phyloP scores from a whole-genome alignment of 2,329 filamentous ascomycete species.

The Daldinia sp. region DNA sequence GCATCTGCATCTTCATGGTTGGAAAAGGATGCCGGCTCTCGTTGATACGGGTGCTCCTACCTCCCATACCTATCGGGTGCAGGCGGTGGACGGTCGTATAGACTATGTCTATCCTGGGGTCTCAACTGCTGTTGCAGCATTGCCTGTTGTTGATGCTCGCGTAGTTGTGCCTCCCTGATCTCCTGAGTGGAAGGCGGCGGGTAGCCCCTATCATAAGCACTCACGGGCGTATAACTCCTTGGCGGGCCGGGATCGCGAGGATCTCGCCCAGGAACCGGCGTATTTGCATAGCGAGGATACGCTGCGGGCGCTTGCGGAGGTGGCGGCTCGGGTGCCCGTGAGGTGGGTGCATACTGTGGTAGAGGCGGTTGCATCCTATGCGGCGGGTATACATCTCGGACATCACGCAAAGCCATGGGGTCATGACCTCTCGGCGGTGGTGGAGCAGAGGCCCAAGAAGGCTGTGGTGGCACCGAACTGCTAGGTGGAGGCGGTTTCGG shows the following conservation, averaged over 20 bases:
- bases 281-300: constrained; percentile 60
- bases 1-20: background rate
- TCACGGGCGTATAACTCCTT: constrained; percentile 61
- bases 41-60: constrained; percentile 44
- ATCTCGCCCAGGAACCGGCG: constrained; percentile 56
- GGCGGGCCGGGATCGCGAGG: constrained; percentile 59
- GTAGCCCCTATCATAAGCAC: constrained; percentile 59
- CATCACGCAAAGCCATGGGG: constrained; percentile 49
- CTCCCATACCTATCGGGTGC: constrained; percentile 60
- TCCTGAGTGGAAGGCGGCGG: constrained; percentile 52
- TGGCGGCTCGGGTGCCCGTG: constrained; percentile 58
- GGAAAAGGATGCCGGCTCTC: background rate
- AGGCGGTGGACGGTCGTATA: constrained; percentile 57
- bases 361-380: constrained; percentile 50
- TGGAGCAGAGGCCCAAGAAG: constrained; percentile 53
- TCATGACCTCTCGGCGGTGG: constrained; percentile 50
- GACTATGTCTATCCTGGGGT: constrained; percentile 55
- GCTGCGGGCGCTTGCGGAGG: constrained; percentile 55
- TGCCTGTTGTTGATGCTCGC: constrained; percentile 49
- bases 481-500: constrained; percentile 54
- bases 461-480: constrained; percentile 52
- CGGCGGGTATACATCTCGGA: constrained; percentile 46
- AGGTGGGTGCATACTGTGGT: constrained; percentile 55
- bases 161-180: constrained; percentile 54
- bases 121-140: constrained; percentile 59